Evolutionary conservation across 1,139 yeast species (phyloP).

Genomic region (Hansenula anomala): DNA sequence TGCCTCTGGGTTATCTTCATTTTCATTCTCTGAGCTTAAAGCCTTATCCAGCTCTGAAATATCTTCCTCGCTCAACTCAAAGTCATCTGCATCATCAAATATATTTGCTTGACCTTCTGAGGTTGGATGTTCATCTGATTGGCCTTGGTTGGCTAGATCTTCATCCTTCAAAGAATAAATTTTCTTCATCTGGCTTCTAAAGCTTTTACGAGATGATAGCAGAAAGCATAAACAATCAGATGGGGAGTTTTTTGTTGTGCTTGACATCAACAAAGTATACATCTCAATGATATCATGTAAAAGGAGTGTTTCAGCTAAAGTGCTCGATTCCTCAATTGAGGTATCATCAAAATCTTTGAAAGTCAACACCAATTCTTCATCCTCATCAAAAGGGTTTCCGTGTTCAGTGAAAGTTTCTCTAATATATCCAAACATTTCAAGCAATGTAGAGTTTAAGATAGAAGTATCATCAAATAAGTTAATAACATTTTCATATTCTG

Average conservation of each 20-base stretch:
- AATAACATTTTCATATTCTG: slow-evolving; percentile 10
- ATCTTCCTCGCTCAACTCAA: slow-evolving; percentile 6
- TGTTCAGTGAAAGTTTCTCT: slow-evolving; percentile 12
- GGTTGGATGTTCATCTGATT: too few relatives aligned
- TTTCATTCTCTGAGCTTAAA: background rate
- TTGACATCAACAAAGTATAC: slow-evolving; percentile 5
- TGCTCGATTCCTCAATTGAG: slow-evolving; percentile 13
- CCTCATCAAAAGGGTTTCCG: slow-evolving; percentile 16
- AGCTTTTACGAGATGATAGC: slow-evolving; percentile 10
- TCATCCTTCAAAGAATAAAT: slow-evolving; percentile 2
- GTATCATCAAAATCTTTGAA: slow-evolving; percentile 17
- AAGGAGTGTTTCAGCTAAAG: slow-evolving; percentile 10
- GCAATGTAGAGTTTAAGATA: slow-evolving; percentile 7
- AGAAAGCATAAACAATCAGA: slow-evolving; percentile 11
- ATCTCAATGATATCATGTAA: slow-evolving; percentile 15
- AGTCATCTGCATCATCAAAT: too few relatives aligned
- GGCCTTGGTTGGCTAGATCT: too few relatives aligned
- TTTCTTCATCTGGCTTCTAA: slow-evolving; percentile 8
- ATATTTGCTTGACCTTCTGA: too few relatives aligned
- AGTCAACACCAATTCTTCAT: slow-evolving; percentile 13
- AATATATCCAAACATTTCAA: slow-evolving; percentile 13
- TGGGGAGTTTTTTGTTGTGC: slow-evolving; percentile 2
- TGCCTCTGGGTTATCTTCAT: background rate
- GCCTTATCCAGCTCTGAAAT: background rate
- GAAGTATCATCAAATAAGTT: slow-evolving; percentile 16